Conservation (phyloP, 305 asterid species). For the Fraxinus sp. region DNA sequence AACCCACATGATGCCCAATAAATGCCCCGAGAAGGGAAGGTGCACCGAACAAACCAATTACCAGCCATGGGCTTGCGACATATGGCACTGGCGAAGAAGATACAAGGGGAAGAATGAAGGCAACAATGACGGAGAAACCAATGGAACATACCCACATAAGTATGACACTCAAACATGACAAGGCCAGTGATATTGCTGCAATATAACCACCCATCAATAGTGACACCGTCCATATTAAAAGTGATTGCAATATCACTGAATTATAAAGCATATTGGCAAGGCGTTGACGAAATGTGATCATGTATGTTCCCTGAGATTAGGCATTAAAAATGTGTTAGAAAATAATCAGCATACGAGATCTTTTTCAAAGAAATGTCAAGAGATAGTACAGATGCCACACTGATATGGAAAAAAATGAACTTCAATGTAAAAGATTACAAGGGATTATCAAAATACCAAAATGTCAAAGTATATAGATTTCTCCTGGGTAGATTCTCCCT, state of each 20-base stretch:
- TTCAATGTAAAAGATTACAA: conserved; percentile 14
- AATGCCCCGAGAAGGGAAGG: conserved; percentile 96
- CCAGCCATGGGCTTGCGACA: conserved; percentile 77
- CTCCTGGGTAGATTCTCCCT: conserved; percentile 42
- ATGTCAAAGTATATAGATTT: conserved; percentile 83
- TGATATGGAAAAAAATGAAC: background rate
- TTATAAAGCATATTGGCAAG: conserved; percentile 75
- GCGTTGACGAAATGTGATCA: conserved; percentile 70
- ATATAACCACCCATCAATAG: conserved; percentile 73
- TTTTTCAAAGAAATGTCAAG: background rate
- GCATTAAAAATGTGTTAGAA: conserved; percentile 18
- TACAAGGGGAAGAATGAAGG: conserved; percentile 60
- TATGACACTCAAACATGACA: conserved; percentile 59
- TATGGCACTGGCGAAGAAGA: conserved; percentile 78
- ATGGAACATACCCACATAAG: conserved; percentile 85
- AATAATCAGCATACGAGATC: conserved; percentile 2
- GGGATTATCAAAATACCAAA: conserved; percentile 52
- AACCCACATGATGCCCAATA: conserved; percentile 81
- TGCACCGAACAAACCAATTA: conserved; percentile 70
- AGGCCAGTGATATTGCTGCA: conserved; percentile 54
- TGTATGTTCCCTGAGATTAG: conserved; percentile 71
- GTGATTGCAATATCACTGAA: conserved; percentile 78
- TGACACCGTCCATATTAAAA: conserved; percentile 72
- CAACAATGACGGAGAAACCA: conserved; percentile 50
- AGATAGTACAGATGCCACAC: background rate